These are phyloP conservation scores for Ascochyta pisi DNA, from an alignment of 2,329 filamentous ascomycete species.

Conservation along the genomic window DNA sequence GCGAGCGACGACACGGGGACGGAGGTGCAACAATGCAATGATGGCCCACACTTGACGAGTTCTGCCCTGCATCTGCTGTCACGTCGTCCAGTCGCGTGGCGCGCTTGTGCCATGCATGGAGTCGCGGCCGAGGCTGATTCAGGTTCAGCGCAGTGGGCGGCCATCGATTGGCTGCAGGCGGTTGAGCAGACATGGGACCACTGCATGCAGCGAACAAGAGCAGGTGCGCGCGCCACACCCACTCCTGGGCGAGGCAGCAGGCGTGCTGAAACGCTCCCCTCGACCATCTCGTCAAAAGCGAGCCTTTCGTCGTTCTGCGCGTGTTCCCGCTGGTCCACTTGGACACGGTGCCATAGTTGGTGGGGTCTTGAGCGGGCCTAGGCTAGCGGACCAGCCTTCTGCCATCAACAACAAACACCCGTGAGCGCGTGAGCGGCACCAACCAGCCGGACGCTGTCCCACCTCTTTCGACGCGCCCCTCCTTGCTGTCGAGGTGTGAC, in stretches of 20 bases:
- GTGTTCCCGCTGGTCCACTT: conserved; percentile 18
- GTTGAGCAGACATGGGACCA: conserved; percentile 6
- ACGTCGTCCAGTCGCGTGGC: conserved; percentile 28
- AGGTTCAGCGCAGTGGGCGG: conserved; percentile 32
- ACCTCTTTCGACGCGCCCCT: conserved; percentile 29
- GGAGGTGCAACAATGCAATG: background rate
- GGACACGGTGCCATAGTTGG: conserved; percentile 9
- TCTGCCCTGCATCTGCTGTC: conserved; percentile 21
- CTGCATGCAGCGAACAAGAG: conserved; percentile 30
- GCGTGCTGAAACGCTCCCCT: conserved; percentile 37
- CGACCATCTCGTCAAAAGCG: conserved; percentile 17
- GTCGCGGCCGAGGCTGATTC: conserved; percentile 37
- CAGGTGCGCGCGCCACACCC: conserved; percentile 43
- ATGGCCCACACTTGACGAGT: conserved; percentile 4
- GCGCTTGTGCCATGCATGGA: conserved; percentile 22
- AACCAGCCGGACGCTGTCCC: conserved; percentile 31
- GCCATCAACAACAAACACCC: conserved; percentile 2
- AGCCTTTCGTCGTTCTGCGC: conserved; percentile 19
- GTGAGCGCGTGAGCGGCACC: conserved; percentile 6
- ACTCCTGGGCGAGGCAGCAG: conserved; percentile 29
- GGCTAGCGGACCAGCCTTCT: conserved; percentile 14
- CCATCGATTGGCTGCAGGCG: conserved; percentile 33
- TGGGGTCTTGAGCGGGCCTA: conserved; percentile 8
- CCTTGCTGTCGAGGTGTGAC: conserved; percentile 24
- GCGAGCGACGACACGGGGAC: background rate